Conservation (phyloP, 2,329 filamentous ascomycete genomes). For the Stromatinia cepivora region DNA sequence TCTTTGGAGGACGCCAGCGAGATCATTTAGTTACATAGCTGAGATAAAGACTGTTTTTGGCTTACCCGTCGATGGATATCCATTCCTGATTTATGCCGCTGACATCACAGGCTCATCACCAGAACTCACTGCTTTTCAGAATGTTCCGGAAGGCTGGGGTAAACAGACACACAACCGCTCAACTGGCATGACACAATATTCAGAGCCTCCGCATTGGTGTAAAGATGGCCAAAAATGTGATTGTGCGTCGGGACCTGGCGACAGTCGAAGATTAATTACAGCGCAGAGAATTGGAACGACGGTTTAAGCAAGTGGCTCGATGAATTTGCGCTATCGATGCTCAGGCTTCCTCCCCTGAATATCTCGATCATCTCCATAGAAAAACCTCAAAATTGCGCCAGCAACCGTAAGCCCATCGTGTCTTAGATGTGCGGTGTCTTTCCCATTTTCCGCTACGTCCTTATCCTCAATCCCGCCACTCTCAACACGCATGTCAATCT, state of each 20-base stretch:
- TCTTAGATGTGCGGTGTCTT: conserved; percentile 61
- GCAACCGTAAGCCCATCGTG: conserved; percentile 80
- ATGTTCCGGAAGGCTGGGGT: not conserved
- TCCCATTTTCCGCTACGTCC: conserved; percentile 67
- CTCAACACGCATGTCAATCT: conserved; percentile 65
- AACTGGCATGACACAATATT: not conserved
- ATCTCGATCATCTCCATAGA: conserved; percentile 37
- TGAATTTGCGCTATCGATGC: not conserved
- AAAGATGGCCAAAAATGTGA: not conserved
- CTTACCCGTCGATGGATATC: not conserved
- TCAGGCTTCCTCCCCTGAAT: not conserved
- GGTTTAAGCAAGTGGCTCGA: too few species aligned
- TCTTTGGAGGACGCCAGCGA: not conserved
- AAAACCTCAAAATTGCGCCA: conserved; percentile 73
- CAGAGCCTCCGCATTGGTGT: not conserved
- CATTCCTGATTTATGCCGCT: not conserved
- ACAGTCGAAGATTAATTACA: too few species aligned
- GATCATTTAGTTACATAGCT: not conserved
- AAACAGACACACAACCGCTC: not conserved
- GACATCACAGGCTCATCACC: not conserved
- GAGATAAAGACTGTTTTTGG: not conserved
- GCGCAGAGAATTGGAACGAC: too few species aligned
- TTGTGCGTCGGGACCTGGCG: too few species aligned
- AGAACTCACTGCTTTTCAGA: not conserved
- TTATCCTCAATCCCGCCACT: conserved; percentile 71